These are phyloP conservation scores for Sporothrix inflata DNA, from an alignment of 2,329 filamentous ascomycete genomes.

Conservation along the genomic window DNA sequence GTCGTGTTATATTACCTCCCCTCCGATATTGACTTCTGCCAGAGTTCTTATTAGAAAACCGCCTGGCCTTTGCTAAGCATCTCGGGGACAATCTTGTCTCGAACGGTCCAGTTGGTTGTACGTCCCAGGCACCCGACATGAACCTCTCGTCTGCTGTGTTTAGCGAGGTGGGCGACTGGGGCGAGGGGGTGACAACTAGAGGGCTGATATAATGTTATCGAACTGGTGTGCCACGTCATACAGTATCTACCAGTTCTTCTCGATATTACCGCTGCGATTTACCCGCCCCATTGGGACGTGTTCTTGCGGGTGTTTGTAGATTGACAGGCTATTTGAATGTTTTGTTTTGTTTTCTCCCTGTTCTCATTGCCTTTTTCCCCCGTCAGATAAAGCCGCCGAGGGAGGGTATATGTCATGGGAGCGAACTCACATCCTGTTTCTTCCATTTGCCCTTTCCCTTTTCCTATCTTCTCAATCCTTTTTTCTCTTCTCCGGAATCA, in stretches of 20 bases:
- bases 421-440: slow-evolving; percentile 2
- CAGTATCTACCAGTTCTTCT: neutral
- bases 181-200: neutral
- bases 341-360: neutral
- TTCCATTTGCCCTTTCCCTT: neutral
- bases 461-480: neutral
- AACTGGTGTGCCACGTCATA: slow-evolving; percentile 8
- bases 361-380: neutral
- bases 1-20: neutral
- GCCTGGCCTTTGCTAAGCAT: neutral
- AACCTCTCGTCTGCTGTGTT: neutral
- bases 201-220: neutral
- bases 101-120: neutral
- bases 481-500: neutral
- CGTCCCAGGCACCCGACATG: neutral
- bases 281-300: neutral
- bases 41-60: too few species aligned
- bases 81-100: neutral
- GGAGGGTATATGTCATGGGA: neutral
- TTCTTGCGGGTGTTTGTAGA: neutral
- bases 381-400: neutral
- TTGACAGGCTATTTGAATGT: neutral
- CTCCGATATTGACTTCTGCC: neutral
- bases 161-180: neutral
- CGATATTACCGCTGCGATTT: neutral